Base-by-base conservation (phyloP, 768 basidiomycete genomes). In the Hirschioporus abietinus region DNA sequence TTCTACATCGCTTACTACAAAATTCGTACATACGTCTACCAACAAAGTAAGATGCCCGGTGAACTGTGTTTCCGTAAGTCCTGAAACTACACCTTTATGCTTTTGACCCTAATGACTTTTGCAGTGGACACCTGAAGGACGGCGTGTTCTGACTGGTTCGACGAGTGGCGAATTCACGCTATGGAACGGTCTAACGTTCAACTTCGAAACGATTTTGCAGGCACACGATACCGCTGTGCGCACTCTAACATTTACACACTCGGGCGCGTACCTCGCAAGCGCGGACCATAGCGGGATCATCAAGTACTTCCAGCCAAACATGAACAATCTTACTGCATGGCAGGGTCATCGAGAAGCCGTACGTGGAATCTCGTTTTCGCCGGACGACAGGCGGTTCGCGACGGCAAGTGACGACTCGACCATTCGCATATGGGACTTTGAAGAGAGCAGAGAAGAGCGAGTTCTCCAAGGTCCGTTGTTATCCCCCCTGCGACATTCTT, bases 161-260 rank as follows among this genome's bases (percentile, higher is more conserved):
- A 95, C 95, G 24, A 94, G 91, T 68, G 97, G 97, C 60, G 97
- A 99, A 78, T 98, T 99, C 78, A 99, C 96, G 0, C 85, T 99
- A 7, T 99, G 97, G 97, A 99, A 99, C 71, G 96, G 96, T 27
- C 83, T 96, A 25, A 98, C 97, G 0, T 99, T 99, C 87, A 99
- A 99, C 79, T 99, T 99, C 74, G 97, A 99, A 77, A 97, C 96
- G 0, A 98, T 99, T 71, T 86, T 99, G n/a, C 96, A 98, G 78
- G 96, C 96, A 0, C 97, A 99, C 77, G 97, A 99, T 74, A 89
- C 91, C 1, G 92, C 95, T 52, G 92, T 99, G 66, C 94, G 96
- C 52, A 85, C 94, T 0, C 86, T 98, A 75, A 79, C 85, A 18
- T 99, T 96, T 78, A 93, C 93, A 0, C 94, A 97, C 71, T 92